Percentiles rank a stretch among this genome's conserved stretches.
phyloP scores from a whole-genome alignment of 2,329 filamentous ascomycete species.

The Xylariaceae sp. region DNA sequence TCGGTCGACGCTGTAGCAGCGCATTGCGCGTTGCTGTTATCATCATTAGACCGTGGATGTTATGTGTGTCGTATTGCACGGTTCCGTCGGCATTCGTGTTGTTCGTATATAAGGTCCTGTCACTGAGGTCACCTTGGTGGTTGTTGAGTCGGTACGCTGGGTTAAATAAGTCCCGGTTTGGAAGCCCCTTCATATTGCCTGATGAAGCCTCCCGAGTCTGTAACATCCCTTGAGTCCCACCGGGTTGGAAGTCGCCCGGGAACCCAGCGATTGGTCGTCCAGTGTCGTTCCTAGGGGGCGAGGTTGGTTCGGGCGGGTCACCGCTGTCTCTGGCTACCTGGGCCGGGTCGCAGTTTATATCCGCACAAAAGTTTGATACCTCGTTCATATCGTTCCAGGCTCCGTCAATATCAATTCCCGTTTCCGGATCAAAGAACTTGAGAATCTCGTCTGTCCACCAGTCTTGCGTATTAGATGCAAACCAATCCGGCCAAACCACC shows the following conservation, averaged over 20 bases:
- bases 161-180: conserved; percentile 52
- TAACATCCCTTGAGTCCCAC: not conserved
- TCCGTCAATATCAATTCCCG: conserved; percentile 60
- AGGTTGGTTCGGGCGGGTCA: conserved; percentile 46
- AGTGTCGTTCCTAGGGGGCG: conserved; percentile 40
- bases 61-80: conserved; percentile 61
- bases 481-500: conserved; percentile 62
- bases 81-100: conserved; percentile 55
- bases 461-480: conserved; percentile 48
- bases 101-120: conserved; percentile 52
- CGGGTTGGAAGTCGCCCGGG: conserved; percentile 53
- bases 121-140: conserved; percentile 36
- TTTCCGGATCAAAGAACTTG: conserved; percentile 49
- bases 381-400: conserved; percentile 63
- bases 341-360: conserved; percentile 21
- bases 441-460: conserved; percentile 59
- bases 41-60: conserved; percentile 63
- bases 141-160: conserved; percentile 57
- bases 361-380: conserved; percentile 37
- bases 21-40: conserved; percentile 49
- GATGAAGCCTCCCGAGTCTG: conserved; percentile 1
- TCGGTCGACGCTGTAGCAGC: conserved; percentile 52
- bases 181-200: conserved; percentile 45
- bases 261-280: conserved; percentile 50
- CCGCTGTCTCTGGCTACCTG: conserved; percentile 8